These are phyloP conservation scores for Diaporthe citriasiana DNA, from an alignment of 2,329 filamentous ascomycete species.

Conservation along the genomic window DNA sequence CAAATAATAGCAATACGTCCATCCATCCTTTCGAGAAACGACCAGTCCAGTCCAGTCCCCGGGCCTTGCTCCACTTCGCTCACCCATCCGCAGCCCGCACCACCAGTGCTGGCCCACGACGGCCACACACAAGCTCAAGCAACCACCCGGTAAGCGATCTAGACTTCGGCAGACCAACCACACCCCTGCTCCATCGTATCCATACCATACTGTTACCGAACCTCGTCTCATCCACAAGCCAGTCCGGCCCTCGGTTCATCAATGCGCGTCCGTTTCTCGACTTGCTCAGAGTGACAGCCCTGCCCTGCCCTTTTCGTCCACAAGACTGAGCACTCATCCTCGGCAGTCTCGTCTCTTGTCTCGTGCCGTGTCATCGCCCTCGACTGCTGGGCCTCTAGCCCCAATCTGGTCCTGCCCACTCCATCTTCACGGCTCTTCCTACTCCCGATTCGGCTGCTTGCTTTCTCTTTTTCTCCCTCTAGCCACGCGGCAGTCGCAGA, in stretches of 20 bases:
- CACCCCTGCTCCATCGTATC: slow-evolving; percentile 31
- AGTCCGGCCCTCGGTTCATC: slow-evolving; percentile 20
- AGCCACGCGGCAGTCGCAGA: slow-evolving; percentile 29
- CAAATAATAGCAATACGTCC: not conserved
- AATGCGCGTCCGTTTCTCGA: slow-evolving; percentile 26
- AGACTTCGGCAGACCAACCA: slow-evolving; percentile 37
- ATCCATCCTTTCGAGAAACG: slow-evolving; percentile 26
- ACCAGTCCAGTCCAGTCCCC: slow-evolving; percentile 11
- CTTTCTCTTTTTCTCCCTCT: slow-evolving; percentile 12
- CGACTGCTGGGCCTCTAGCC: slow-evolving; percentile 29
- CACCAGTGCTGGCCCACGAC: slow-evolving; percentile 8
- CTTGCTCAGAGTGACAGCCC: not conserved
- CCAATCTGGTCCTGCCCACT: slow-evolving; percentile 20
- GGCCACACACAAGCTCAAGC: slow-evolving; percentile 28
- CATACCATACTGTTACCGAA: slow-evolving; percentile 11
- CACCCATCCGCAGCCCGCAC: not conserved
- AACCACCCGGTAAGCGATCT: slow-evolving; percentile 31
- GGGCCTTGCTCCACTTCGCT: slow-evolving; percentile 5
- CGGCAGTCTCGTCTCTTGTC: slow-evolving; percentile 31
- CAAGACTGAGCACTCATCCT: not conserved
- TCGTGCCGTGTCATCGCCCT: slow-evolving; percentile 34
- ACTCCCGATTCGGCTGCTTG: slow-evolving; percentile 13
- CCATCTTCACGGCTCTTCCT: not conserved
- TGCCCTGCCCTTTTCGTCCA: too few species aligned
- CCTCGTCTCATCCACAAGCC: slow-evolving; percentile 27